Evolutionary conservation across 2,329 filamentous ascomycete species (phyloP).

Genomic region (Penicillium nordicum): DNA sequence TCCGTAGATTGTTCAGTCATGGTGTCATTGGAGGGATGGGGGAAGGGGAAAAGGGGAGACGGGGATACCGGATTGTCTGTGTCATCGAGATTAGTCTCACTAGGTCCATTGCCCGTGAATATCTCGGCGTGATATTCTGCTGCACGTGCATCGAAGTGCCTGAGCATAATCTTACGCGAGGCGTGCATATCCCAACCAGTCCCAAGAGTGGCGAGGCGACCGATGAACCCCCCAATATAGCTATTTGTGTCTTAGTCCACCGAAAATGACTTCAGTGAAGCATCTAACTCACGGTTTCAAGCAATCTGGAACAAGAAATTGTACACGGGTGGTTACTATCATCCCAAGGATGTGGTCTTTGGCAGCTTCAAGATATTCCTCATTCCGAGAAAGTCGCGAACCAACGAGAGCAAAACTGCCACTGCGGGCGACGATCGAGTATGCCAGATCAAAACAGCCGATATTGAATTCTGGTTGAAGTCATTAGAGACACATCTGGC

Average conservation of each 20-base stretch:
- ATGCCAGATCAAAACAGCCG: conserved; percentile 21
- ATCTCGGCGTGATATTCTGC: conserved; percentile 19
- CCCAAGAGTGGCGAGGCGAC: conserved; percentile 12
- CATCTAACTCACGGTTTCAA: conserved; percentile 14
- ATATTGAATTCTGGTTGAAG: conserved; percentile 12
- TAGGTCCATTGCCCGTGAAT: not conserved
- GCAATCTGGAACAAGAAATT: conserved; percentile 21
- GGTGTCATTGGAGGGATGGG: not conserved
- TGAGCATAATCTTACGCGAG: conserved; percentile 19
- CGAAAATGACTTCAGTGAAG: not conserved
- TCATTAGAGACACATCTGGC: not conserved
- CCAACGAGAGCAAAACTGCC: conserved; percentile 22
- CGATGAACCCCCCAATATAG: conserved; percentile 18
- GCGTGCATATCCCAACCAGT: conserved; percentile 23
- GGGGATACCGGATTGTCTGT: conserved; percentile 11
- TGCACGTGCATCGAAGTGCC: conserved; percentile 20
- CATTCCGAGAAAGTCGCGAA: conserved; percentile 15
- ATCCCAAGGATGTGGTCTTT: conserved; percentile 24
- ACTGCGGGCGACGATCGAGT: conserved; percentile 22
- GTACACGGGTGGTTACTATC: conserved; percentile 21
- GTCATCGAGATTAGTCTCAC: not conserved
- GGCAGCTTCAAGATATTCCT: conserved; percentile 20
- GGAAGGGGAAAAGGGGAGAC: not conserved
- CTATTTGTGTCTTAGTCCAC: not conserved
- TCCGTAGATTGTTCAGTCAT: not conserved